Evolutionary conservation across 1,284 basidiomycete species (phyloP).

Genomic region (Ganoderma lucidum): DNA sequence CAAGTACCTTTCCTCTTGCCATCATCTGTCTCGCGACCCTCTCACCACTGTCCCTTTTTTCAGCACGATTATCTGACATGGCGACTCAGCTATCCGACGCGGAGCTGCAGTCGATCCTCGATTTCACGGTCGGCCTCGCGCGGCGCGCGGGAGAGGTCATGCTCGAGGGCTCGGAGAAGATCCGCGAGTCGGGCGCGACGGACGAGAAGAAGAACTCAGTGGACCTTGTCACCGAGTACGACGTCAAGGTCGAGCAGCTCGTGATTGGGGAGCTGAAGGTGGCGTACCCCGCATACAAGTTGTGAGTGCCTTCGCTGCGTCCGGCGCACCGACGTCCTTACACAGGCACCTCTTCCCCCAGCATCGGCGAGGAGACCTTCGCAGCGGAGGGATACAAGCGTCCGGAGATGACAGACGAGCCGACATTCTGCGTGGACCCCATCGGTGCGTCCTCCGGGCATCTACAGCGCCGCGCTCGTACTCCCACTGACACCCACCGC

Average conservation of each 20-base stretch:
- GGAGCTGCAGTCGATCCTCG: conserved; percentile 73
- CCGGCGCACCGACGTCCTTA: conserved; percentile 8
- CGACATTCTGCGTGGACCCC: conserved; percentile 93
- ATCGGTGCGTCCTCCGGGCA: conserved; percentile 59
- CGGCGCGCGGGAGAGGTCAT: conserved; percentile 76
- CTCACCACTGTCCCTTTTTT: neutral
- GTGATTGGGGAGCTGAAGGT: conserved; percentile 75
- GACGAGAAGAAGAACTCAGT: conserved; percentile 92
- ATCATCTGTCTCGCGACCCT: neutral
- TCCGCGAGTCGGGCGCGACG: conserved; percentile 63
- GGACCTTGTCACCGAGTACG: conserved; percentile 97
- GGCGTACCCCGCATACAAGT: conserved; percentile 82
- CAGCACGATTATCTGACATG: conserved; percentile 13
- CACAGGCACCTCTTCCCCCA: conserved; percentile 39
- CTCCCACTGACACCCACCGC: too few relatives aligned
- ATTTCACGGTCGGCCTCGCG: conserved; percentile 80
- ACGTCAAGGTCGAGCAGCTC: conserved; percentile 91
- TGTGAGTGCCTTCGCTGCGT: conserved; percentile 59
- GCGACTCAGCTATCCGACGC: conserved; percentile 22
- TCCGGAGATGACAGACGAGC: conserved; percentile 80
- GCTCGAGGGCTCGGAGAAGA: conserved; percentile 76
- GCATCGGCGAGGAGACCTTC: conserved; percentile 93
- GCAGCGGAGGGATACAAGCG: conserved; percentile 67
- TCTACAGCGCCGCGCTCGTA: too few relatives aligned
- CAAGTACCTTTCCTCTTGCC: neutral